A percentile compares a stretch with the other conserved stretches of the same genome.
phyloP scores from a whole-genome alignment of 2,329 filamentous ascomycete genomes.

The Penicillium sp. region DNA sequence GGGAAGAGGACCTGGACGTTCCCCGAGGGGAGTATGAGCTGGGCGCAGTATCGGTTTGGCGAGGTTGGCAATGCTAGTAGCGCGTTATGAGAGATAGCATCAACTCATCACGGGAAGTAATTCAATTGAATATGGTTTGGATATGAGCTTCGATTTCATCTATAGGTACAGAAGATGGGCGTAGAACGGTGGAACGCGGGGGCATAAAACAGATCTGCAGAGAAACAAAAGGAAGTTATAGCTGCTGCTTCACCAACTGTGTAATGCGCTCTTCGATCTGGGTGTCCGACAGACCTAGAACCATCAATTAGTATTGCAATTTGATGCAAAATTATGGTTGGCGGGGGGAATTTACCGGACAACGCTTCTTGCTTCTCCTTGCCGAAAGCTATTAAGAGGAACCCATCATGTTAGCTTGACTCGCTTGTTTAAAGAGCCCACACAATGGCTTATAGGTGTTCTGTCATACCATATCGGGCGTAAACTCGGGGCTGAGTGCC shows the following conservation, averaged over 20 bases:
- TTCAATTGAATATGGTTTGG: constrained; percentile 8
- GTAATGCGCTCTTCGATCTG: constrained; percentile 68
- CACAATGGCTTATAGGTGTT: not conserved
- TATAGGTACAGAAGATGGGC: constrained; percentile 37
- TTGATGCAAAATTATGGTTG: not conserved
- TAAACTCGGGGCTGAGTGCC: constrained; percentile 83
- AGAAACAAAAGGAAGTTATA: constrained; percentile 25
- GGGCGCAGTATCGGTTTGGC: constrained; percentile 56
- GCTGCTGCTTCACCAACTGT: constrained; percentile 56
- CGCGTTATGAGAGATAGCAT: not conserved
- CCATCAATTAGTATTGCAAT: constrained; percentile 11
- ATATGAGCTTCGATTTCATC: constrained; percentile 33
- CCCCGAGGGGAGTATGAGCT: constrained; percentile 52
- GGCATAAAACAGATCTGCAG: constrained; percentile 22
- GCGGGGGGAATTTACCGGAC: constrained; percentile 47
- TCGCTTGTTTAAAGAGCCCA: not conserved
- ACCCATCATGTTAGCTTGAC: constrained; percentile 14
- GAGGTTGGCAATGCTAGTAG: constrained; percentile 26
- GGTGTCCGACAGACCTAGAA: constrained; percentile 63
- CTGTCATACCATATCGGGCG: constrained; percentile 77
- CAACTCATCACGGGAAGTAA: not conserved
- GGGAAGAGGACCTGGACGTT: constrained; percentile 50
- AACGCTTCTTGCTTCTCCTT: constrained; percentile 65
- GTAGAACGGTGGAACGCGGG: constrained; percentile 26
- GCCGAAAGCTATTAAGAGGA: constrained; percentile 55